Evolutionary conservation across 2,329 filamentous ascomycete species (phyloP).

Genomic region (Incumbomyces delicatus): DNA sequence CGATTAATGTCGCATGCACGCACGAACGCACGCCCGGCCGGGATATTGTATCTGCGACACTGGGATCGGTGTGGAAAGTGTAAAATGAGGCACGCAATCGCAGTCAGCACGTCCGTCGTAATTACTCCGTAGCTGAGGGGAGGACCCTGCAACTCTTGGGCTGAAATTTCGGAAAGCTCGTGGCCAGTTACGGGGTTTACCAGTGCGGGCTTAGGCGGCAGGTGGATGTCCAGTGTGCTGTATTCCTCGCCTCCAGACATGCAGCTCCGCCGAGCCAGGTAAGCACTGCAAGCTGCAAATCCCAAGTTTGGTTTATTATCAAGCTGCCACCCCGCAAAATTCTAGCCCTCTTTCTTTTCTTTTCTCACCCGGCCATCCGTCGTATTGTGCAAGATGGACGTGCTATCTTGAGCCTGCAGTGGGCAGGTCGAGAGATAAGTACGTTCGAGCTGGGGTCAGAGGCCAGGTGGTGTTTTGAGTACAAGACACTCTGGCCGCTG

Average conservation of each 20-base stretch:
- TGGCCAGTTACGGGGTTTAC: background rate
- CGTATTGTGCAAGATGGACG: slow-evolving; percentile 11
- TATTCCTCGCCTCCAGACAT: background rate
- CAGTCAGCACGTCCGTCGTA: background rate
- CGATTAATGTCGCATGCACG: background rate
- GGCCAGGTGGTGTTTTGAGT: background rate
- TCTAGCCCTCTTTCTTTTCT: slow-evolving; percentile 7
- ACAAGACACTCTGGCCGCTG: no score
- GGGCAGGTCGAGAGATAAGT: slow-evolving; percentile 12
- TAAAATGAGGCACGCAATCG: slow-evolving; percentile 6
- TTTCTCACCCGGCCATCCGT: no score
- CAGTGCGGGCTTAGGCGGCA: background rate
- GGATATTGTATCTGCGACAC: background rate
- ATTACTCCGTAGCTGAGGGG: slow-evolving; percentile 2
- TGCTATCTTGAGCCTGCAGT: slow-evolving; percentile 17
- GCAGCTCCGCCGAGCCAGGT: no score
- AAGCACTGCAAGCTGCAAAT: no score
- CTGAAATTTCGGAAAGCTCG: background rate
- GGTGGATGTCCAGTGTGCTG: background rate
- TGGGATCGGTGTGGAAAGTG: background rate
- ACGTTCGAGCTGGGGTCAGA: background rate
- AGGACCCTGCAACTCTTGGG: background rate
- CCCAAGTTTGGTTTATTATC: slow-evolving; percentile 1
- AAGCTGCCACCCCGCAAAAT: background rate
- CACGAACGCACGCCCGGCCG: background rate